Evolutionary conservation across 2,329 filamentous ascomycete species (phyloP).

Genomic region (Fusarium sp.): DNA sequence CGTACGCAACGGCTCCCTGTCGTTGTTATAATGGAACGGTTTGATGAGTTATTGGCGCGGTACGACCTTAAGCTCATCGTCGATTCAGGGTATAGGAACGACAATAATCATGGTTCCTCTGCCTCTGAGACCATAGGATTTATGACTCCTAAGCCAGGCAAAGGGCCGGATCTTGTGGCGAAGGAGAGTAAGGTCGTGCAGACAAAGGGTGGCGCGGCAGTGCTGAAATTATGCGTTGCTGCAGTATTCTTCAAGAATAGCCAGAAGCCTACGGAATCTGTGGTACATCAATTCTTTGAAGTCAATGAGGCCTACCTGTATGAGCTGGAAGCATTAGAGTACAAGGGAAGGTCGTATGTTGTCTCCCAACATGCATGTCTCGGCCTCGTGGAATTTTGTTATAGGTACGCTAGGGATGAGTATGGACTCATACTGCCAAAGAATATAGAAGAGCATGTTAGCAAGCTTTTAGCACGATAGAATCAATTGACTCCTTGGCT

Average conservation of each 20-base stretch:
- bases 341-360: not conserved
- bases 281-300: not conserved
- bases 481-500: too few species aligned
- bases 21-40: not conserved
- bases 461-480: not conserved
- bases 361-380: not conserved
- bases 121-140: accelerated
- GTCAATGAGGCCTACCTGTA: not conserved
- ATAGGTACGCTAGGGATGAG: not conserved
- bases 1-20: not conserved
- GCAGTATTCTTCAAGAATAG: not conserved
- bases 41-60: not conserved
- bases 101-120: not conserved
- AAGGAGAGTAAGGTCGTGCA: not conserved
- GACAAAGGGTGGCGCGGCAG: not conserved
- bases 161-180: not conserved
- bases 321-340: not conserved
- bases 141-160: accelerated
- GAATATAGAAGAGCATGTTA: not conserved
- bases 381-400: not conserved
- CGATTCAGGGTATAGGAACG: not conserved
- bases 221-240: not conserved
- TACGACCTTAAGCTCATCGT: not conserved
- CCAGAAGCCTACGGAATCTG: not conserved
- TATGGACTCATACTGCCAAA: not conserved